A percentile compares a stretch with the other conserved stretches of the same genome.
Evolutionary conservation across 805 yeast species (phyloP).

Genomic region (Wickerhamomyces alni): DNA sequence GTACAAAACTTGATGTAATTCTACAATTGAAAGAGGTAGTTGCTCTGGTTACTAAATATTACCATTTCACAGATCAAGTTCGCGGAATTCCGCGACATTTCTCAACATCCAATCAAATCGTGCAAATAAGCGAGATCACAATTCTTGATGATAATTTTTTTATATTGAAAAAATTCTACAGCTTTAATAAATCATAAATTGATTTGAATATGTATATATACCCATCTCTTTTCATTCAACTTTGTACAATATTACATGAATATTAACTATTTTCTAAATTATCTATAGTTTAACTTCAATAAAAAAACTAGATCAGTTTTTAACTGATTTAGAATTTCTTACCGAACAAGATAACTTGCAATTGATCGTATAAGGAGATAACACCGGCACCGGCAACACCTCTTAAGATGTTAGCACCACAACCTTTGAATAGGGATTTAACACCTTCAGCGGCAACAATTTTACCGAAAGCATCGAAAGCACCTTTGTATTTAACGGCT

Average conservation of each 20-base stretch:
- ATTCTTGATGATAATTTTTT: no score
- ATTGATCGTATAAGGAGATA: conserved; percentile 94
- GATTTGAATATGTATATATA: neutral
- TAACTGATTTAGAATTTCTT: conserved; percentile 67
- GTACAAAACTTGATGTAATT: no score
- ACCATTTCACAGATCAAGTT: no score
- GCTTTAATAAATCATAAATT: neutral
- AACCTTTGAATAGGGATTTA: conserved; percentile 92
- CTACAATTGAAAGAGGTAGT: no score
- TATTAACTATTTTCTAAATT: conserved; percentile 8
- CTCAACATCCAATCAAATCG: no score
- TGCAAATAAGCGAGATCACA: no score
- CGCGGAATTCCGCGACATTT: no score
- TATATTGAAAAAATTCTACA: no score
- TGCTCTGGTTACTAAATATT: no score
- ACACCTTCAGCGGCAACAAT: conserved; percentile 97
- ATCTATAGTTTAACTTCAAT: neutral
- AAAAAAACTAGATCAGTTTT: conserved; percentile 5
- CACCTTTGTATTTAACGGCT: conserved; percentile 94
- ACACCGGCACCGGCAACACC: conserved; percentile 99
- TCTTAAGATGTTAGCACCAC: conserved; percentile 99
- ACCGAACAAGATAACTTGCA: conserved; percentile 92
- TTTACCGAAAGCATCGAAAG: conserved; percentile 86
- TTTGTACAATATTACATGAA: conserved; percentile 12
- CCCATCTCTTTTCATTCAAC: conserved; percentile 1